phyloP scores from a whole-genome alignment of 176 grass and related monocot species.

The Musa itinerans region DNA sequence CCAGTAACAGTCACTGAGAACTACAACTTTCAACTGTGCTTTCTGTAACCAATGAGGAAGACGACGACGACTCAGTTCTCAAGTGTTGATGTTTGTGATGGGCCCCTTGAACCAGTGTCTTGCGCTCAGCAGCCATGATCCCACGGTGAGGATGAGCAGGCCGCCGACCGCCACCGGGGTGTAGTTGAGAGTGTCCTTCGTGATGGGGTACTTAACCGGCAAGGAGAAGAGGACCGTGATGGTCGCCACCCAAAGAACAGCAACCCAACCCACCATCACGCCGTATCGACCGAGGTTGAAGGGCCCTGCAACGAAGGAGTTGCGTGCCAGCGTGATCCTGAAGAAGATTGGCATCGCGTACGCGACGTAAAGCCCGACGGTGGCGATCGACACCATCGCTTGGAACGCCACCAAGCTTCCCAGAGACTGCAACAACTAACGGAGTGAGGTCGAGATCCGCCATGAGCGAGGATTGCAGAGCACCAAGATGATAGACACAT shows the following conservation, averaged over 20 bases:
- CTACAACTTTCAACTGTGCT: too few species aligned
- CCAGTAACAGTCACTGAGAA: too few species aligned
- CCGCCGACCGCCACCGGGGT: conserved; percentile 66
- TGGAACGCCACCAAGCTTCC: conserved; percentile 91
- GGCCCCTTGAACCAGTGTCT: conserved; percentile 83
- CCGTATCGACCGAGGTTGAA: conserved; percentile 78
- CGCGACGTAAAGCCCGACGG: conserved; percentile 74
- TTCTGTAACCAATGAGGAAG: too few species aligned
- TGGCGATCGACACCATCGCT: conserved; percentile 97
- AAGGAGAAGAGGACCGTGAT: conserved; percentile 96
- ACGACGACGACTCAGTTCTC: neutral
- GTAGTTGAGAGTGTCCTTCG: conserved; percentile 83
- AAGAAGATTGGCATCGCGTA: conserved; percentile 89
- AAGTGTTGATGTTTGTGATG: conserved; percentile 45
- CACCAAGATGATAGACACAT: neutral
- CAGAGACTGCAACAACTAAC: conserved; percentile 45
- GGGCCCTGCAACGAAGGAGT: conserved; percentile 48
- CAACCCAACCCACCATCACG: conserved; percentile 48
- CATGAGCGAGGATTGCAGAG: neutral
- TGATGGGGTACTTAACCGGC: conserved; percentile 67
- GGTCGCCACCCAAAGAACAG: conserved; percentile 82
- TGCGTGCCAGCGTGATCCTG: conserved; percentile 64
- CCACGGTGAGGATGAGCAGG: conserved; percentile 40
- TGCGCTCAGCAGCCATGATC: conserved; percentile 48
- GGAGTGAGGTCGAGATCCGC: neutral